A percentile compares a stretch with the other conserved stretches of the same genome.
These are phyloP conservation scores for Fusarium sp. DNA, from an alignment of 2,329 filamentous ascomycete species.

Conservation along the genomic window DNA sequence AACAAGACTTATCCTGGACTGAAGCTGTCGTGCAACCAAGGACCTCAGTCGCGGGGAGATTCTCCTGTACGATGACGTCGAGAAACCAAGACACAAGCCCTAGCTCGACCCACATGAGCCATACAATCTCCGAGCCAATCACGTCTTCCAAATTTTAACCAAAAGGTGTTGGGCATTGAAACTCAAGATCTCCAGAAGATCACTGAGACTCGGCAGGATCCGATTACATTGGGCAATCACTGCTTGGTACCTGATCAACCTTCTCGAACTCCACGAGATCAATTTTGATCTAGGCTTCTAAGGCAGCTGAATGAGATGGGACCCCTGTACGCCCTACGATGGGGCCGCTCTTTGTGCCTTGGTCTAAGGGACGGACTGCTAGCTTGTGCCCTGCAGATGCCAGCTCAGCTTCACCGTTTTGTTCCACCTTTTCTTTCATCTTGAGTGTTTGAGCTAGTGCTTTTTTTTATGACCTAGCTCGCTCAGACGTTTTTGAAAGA, in stretches of 20 bases:
- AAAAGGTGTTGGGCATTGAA: slow-evolving; percentile 4
- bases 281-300: background rate
- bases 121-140: slow-evolving; percentile 21
- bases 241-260: slow-evolving; percentile 26
- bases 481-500: no score
- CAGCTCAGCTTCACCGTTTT: no score
- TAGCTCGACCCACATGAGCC: slow-evolving; percentile 17
- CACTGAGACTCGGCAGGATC: slow-evolving; percentile 32
- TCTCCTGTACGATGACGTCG: slow-evolving; percentile 42
- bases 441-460: no score
- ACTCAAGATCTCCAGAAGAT: slow-evolving; percentile 33
- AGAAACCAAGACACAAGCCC: slow-evolving; percentile 7
- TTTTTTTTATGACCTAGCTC: no score
- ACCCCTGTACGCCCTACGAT: no score
- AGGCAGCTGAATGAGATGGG: background rate
- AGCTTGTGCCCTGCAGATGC: no score
- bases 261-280: background rate
- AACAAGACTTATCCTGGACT: slow-evolving; percentile 17
- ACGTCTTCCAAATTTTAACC: background rate
- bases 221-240: slow-evolving; percentile 32
- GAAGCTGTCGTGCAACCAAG: slow-evolving; percentile 27
- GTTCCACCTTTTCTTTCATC: no score
- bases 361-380: no score
- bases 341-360: no score
- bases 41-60: slow-evolving; percentile 23